Evolutionary conservation across 139 green algal species (phyloP).

Genomic region (Picochlorum sp.): DNA sequence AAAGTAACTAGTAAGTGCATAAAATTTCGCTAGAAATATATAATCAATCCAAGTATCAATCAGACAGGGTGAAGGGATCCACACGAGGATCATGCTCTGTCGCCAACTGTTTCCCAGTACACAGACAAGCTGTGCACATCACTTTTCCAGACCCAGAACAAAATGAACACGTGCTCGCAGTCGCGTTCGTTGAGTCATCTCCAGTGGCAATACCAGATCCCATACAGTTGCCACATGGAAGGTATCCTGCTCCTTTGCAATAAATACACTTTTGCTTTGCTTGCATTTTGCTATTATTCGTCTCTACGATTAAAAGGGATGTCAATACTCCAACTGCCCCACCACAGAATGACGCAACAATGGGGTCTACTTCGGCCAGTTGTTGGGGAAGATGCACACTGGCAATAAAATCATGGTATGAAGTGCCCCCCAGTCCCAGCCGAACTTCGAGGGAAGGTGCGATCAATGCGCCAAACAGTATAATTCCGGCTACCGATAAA

Average conservation of each 20-base stretch:
- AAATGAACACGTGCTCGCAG: constrained; percentile 30
- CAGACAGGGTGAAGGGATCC: constrained; percentile 60
- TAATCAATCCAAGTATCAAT: constrained; percentile 1
- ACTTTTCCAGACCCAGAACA: constrained; percentile 86
- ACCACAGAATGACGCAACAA: constrained; percentile 96
- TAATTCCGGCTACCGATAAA: constrained; percentile 55
- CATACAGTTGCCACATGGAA: constrained; percentile 80
- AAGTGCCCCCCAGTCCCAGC: constrained; percentile 82
- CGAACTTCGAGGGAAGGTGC: constrained; percentile 84
- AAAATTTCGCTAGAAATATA: too few species aligned
- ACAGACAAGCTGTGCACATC: constrained; percentile 95
- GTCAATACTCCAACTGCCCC: constrained; percentile 89
- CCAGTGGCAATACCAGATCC: constrained; percentile 32
- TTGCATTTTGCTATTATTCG: constrained; percentile 86
- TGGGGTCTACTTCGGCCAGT: constrained; percentile 90
- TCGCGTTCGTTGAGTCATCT: background rate
- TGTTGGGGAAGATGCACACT: constrained; percentile 78
- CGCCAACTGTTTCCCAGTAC: constrained; percentile 84
- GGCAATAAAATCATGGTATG: constrained; percentile 88
- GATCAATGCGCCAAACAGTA: constrained; percentile 87
- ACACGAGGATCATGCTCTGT: constrained; percentile 89
- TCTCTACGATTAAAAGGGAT: constrained; percentile 89
- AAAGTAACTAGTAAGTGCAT: too few species aligned
- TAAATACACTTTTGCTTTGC: constrained; percentile 60
- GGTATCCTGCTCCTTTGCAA: constrained; percentile 72